Conservation (phyloP, 176 grass and related monocot genomes). For the Zizania latifolia region DNA sequence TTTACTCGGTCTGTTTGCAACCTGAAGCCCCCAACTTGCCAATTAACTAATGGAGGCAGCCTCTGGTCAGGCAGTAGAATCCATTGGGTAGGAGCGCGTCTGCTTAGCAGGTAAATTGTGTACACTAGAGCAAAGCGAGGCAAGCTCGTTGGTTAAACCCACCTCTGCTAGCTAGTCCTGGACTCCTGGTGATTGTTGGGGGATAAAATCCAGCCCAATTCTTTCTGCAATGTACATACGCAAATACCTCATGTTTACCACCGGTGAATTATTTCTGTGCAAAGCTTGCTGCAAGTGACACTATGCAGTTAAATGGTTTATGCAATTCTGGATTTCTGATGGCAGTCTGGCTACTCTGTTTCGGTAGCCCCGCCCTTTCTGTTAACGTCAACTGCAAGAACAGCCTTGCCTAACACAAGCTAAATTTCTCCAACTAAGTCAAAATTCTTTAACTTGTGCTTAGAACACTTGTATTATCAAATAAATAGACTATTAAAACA, state of each 20-base stretch:
- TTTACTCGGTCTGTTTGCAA: neutral
- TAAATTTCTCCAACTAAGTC: no score
- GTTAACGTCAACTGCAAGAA: no score
- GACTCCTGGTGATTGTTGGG: constrained; percentile 2
- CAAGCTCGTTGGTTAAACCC: neutral
- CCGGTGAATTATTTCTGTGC: neutral
- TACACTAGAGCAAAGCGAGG: neutral
- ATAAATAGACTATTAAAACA: no score
- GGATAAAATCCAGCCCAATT: constrained; percentile 3
- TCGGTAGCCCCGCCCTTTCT: no score
- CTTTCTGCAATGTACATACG: neutral
- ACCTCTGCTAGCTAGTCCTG: neutral
- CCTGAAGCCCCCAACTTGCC: neutral
- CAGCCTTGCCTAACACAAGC: no score
- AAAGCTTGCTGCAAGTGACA: neutral
- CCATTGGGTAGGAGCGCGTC: neutral
- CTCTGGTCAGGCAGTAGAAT: neutral
- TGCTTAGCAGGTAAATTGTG: constrained; percentile 6
- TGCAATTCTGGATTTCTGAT: no score
- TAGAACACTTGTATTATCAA: no score
- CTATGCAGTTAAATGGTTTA: neutral
- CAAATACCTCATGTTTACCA: neutral
- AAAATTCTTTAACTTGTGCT: no score
- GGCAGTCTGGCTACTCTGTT: no score
- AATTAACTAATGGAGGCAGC: neutral